phyloP scores from a whole-genome alignment of 495 filamentous ascomycete species.

The Aspergillus leporis region DNA sequence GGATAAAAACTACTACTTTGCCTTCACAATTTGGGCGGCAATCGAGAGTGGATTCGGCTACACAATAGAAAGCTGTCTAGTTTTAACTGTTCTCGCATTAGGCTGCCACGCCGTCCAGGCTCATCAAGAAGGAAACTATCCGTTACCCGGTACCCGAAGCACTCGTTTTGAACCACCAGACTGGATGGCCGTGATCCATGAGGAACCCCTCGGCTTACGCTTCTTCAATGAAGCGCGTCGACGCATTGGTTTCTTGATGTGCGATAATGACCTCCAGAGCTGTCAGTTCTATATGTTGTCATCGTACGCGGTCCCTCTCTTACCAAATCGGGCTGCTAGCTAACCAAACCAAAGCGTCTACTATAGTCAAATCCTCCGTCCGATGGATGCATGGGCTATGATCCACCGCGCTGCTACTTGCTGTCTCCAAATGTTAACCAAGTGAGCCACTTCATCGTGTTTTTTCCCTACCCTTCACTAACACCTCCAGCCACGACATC shows the following conservation, averaged over 20 bases:
- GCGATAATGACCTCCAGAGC: constrained; percentile 47
- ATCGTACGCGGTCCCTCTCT: constrained; percentile 29
- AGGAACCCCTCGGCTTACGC: constrained; percentile 42
- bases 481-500: constrained; percentile 37
- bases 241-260: constrained; percentile 50
- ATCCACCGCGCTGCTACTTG: constrained; percentile 49
- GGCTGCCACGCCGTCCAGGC: constrained; percentile 46
- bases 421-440: constrained; percentile 48
- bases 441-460: constrained; percentile 30
- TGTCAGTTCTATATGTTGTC: constrained; percentile 51
- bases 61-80: constrained; percentile 47
- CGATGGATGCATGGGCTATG: constrained; percentile 51
- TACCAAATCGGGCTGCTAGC: constrained; percentile 2
- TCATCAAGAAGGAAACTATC: constrained; percentile 47
- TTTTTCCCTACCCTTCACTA: constrained; percentile 8
- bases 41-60: constrained; percentile 47
- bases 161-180: constrained; percentile 44
- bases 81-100: constrained; percentile 46
- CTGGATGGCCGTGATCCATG: constrained; percentile 45
- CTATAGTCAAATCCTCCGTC: constrained; percentile 46
- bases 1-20: constrained; percentile 49
- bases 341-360: constrained; percentile 32
- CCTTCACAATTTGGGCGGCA: constrained; percentile 43
- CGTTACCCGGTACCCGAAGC: constrained; percentile 36
- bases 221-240: constrained; percentile 50